Percentiles rank a stretch among this genome's conserved stretches.
Conservation (phyloP, 2,329 filamentous ascomycete species). For the Pseudocercospora macadamiae region DNA sequence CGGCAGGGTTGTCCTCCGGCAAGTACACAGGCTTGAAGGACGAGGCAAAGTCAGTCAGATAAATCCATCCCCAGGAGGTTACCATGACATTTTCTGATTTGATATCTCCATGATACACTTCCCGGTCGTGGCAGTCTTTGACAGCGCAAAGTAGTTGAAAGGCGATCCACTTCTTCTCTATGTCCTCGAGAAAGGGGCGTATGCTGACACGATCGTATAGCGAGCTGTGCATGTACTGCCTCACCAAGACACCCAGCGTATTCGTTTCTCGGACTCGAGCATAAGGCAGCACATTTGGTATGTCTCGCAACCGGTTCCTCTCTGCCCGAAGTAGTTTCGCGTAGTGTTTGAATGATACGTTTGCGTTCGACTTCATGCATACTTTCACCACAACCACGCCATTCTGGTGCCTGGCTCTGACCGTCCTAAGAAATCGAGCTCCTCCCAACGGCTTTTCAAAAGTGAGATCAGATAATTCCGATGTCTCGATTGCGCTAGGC, state of each 20-base stretch:
- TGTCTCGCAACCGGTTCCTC: slow-evolving; percentile 73
- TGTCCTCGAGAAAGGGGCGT: slow-evolving; percentile 91
- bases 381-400: slow-evolving; percentile 93
- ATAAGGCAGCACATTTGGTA: slow-evolving; percentile 90
- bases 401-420: slow-evolving; percentile 85
- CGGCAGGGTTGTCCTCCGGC: slow-evolving; percentile 93
- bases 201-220: slow-evolving; percentile 97
- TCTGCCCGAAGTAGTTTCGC: slow-evolving; percentile 81
- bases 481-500: slow-evolving; percentile 88
- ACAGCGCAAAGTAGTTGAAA: slow-evolving; percentile 93
- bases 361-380: slow-evolving; percentile 79
- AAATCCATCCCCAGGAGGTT: slow-evolving; percentile 99
- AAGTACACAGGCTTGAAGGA: slow-evolving; percentile 92
- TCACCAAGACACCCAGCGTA: slow-evolving; percentile 87
- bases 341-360: slow-evolving; percentile 79
- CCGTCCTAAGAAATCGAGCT: slow-evolving; percentile 94
- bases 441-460: slow-evolving; percentile 93
- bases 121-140: slow-evolving; percentile 84
- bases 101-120: slow-evolving; percentile 96
- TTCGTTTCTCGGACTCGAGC: slow-evolving; percentile 90
- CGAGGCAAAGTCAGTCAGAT: slow-evolving; percentile 95
- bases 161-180: slow-evolving; percentile 98
- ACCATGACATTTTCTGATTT: slow-evolving; percentile 97
- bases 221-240: slow-evolving; percentile 94
- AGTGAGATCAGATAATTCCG: slow-evolving; percentile 84